Evolutionary conservation across 1,284 basidiomycete species (phyloP), one percentile per base, ranked within the genome.

Genomic region (Cyathus olla): DNA sequence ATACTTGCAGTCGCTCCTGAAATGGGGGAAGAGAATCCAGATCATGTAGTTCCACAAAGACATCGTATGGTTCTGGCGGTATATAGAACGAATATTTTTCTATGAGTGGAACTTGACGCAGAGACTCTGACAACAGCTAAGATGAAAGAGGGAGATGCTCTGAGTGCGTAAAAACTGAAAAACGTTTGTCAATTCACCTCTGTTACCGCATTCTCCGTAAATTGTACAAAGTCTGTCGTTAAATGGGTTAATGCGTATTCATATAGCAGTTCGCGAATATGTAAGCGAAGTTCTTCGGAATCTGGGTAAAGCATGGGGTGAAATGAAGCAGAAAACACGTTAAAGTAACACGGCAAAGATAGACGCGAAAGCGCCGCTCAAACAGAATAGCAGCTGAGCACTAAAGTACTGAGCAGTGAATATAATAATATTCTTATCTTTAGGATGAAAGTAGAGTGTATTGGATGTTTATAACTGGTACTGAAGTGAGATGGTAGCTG

Each of bases 231-330:
- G 67, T 90, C 80, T 54, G 76, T 83, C 0, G 88, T 85, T 37
- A 90, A 74, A 72, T 91, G 85, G n/a, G 71, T 72, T 26, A 79
- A 76, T 8, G 78, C 82, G 66, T 91, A 91, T 46, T 84, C 77
- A 21, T 85, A 74, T 24, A 91, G 78, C 19, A 89, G 71, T 37
- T 82, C 73, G 35, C 80, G 84, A 59, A 91, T 84, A 66, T 90
- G 88, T 54, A 64, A 70, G 28, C 80, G 82, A 40, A 73, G 58
- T 60, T 64, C 59, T 54, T 47, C 42, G 31, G 60, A 55, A 24
- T 55, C 56, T 53, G 51, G 15, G 39, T 56, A 15, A 40, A 42
- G 39, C 39, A 42, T 42, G 13, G 31, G 19, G 39, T 42, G 17
- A 42, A 17, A 42, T 42, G 39, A 42, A 42, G 39, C 39, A 42